Conservation (phyloP, 2,329 filamentous ascomycete species). For the Ascomycota sp. region DNA sequence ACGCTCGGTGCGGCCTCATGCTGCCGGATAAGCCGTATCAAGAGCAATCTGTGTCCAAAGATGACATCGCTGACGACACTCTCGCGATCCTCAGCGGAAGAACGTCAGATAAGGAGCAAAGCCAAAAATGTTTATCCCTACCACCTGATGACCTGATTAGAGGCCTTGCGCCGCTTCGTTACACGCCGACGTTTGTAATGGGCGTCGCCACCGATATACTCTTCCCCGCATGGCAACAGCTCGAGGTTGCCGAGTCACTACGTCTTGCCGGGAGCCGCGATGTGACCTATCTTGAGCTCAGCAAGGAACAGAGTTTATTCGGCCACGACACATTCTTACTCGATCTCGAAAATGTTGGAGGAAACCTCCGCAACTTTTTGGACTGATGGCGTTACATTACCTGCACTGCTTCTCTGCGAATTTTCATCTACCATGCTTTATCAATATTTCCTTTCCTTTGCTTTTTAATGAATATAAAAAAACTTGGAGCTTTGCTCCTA, state of each 20-base stretch:
- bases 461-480: too few relatives aligned
- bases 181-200: conserved; percentile 69
- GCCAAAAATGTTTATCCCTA: conserved; percentile 14
- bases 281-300: conserved; percentile 75
- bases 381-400: conserved; percentile 16
- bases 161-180: conserved; percentile 47
- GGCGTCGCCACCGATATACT: conserved; percentile 90
- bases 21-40: conserved; percentile 68
- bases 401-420: background rate
- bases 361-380: conserved; percentile 59
- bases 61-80: conserved; percentile 11
- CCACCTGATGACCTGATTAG: conserved; percentile 61
- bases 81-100: conserved; percentile 1
- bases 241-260: conserved; percentile 73
- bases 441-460: too few relatives aligned
- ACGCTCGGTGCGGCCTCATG: conserved; percentile 46
- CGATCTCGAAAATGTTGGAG: conserved; percentile 79
- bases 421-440: background rate
- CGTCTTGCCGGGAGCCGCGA: conserved; percentile 53
- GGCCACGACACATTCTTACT: conserved; percentile 92
- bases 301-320: conserved; percentile 83
- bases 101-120: conserved; percentile 1
- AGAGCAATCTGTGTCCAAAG: conserved; percentile 41
- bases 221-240: conserved; percentile 95
- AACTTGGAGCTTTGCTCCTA: too few relatives aligned